A percentile compares a stretch with the other conserved stretches of the same genome.
These are phyloP conservation scores for Neobulgaria alba DNA, from an alignment of 2,329 filamentous ascomycete genomes.

Conservation along the genomic window DNA sequence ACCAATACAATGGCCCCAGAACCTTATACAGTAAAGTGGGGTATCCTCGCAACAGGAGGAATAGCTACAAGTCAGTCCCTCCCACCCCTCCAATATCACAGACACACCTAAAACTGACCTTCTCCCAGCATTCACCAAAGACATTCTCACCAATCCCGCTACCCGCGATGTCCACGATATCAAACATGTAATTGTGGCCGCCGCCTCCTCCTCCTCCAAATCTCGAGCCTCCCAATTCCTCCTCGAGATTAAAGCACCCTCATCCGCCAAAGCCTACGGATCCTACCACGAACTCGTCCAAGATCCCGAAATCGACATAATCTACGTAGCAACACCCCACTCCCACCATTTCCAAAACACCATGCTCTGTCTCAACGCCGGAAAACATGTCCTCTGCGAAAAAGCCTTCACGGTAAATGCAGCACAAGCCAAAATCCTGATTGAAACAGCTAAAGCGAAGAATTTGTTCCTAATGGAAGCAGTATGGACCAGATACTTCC, in stretches of 20 bases:
- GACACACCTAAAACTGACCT: too few relatives aligned
- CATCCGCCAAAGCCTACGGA: constrained; percentile 53
- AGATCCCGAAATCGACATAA: constrained; percentile 56
- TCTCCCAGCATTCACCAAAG: constrained; percentile 45
- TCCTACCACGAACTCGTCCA: constrained; percentile 57
- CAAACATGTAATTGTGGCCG: constrained; percentile 53
- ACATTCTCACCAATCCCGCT: constrained; percentile 53
- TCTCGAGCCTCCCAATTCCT: constrained; percentile 55
- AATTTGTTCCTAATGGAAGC: constrained; percentile 55
- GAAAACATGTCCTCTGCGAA: constrained; percentile 63
- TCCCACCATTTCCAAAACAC: constrained; percentile 66
- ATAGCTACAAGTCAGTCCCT: constrained; percentile 28
- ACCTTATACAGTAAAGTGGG: constrained; percentile 27
- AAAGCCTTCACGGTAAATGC: constrained; percentile 67
- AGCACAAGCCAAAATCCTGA: constrained; percentile 49
- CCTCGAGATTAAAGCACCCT: constrained; percentile 43
- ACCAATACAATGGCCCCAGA: constrained; percentile 18
- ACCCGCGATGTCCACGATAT: constrained; percentile 52
- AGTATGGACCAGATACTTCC: constrained; percentile 66
- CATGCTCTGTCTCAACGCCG: constrained; percentile 54
- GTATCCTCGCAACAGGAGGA: constrained; percentile 30
- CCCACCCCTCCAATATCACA: neutral
- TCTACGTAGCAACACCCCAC: constrained; percentile 65
- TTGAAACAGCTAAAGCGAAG: constrained; percentile 52
- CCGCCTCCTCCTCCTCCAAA: constrained; percentile 54